A percentile compares a stretch with the other conserved stretches of the same genome.
Conservation (phyloP, 2,329 filamentous ascomycete genomes). For the Apiospora malaysiana region DNA sequence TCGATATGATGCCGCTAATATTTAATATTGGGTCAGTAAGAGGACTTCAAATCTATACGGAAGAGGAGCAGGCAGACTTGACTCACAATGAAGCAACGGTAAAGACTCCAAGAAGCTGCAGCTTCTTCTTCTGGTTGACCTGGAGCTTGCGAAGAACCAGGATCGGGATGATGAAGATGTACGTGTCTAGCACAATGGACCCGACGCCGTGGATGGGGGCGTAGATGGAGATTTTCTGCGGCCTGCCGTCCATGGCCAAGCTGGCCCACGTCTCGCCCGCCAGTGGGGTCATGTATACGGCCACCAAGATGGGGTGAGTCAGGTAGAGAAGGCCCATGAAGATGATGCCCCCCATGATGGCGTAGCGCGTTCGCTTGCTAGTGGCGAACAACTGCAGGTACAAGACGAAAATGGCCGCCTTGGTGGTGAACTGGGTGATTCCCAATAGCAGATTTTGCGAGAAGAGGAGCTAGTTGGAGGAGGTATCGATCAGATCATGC, state of each 20-base stretch:
- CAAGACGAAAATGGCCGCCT: constrained; percentile 26
- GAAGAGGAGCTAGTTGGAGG: background rate
- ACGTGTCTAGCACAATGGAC: constrained; percentile 20
- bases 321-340: constrained; percentile 22
- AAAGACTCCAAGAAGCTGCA: constrained; percentile 25
- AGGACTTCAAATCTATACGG: background rate
- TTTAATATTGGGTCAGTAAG: background rate
- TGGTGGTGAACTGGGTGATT: constrained; percentile 25
- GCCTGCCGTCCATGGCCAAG: background rate
- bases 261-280: constrained; percentile 24
- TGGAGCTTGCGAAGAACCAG: constrained; percentile 24
- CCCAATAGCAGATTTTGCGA: constrained; percentile 20
- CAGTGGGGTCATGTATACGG: constrained; percentile 23
- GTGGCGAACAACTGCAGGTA: constrained; percentile 25
- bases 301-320: constrained; percentile 19
- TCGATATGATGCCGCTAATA: background rate
- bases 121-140: constrained; percentile 22
- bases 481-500: too few relatives aligned
- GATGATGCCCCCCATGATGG: constrained; percentile 27
- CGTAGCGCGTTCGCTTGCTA: constrained; percentile 21
- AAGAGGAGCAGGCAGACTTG: background rate
- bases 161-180: constrained; percentile 27
- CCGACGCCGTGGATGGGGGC: constrained; percentile 20
- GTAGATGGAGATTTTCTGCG: constrained; percentile 16
- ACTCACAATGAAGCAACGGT: constrained; percentile 24